Evolutionary conservation across 1,139 yeast species (phyloP).

Genomic region (Sugiyamaella sp.): DNA sequence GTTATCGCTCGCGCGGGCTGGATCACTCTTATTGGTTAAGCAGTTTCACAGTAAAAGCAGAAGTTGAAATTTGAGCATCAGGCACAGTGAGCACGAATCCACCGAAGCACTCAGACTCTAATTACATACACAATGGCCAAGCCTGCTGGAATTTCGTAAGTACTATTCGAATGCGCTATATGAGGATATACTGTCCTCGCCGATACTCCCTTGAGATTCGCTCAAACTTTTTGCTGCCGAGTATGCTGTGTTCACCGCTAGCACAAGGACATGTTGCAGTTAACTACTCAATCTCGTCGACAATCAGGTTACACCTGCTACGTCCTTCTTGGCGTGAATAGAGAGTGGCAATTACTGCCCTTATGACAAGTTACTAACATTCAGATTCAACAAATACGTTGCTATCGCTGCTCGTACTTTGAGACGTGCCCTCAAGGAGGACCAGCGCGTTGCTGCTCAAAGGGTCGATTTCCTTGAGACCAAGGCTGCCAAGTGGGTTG

Average conservation of each 20-base stretch:
- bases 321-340: too few relatives aligned
- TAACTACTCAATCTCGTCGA: too few relatives aligned
- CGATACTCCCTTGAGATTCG: too few relatives aligned
- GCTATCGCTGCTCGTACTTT: conserved; percentile 89
- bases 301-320: too few relatives aligned
- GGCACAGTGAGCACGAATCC: conserved; percentile 2
- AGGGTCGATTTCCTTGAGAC: conserved; percentile 78
- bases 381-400: conserved; percentile 81
- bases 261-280: too few relatives aligned
- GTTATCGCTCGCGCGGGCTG: neutral
- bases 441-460: conserved; percentile 73
- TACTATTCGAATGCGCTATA: conserved; percentile 11
- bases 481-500: conserved; percentile 69
- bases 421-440: conserved; percentile 89
- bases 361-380: conserved; percentile 8
- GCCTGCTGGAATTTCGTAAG: conserved; percentile 42
- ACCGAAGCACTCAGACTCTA: neutral
- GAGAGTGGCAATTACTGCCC: too few relatives aligned
- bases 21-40: conserved; percentile 9
- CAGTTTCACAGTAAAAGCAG: neutral
- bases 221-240: too few relatives aligned
- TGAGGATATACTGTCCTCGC: neutral
- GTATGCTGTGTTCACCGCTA: too few relatives aligned
- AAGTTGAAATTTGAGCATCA: neutral
- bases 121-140: conserved; percentile 25